A percentile compares a stretch with the other conserved stretches of the same genome.
Evolutionary conservation across 2,329 filamentous ascomycete species (phyloP).

Genomic region (Sarocladium brachiariae): DNA sequence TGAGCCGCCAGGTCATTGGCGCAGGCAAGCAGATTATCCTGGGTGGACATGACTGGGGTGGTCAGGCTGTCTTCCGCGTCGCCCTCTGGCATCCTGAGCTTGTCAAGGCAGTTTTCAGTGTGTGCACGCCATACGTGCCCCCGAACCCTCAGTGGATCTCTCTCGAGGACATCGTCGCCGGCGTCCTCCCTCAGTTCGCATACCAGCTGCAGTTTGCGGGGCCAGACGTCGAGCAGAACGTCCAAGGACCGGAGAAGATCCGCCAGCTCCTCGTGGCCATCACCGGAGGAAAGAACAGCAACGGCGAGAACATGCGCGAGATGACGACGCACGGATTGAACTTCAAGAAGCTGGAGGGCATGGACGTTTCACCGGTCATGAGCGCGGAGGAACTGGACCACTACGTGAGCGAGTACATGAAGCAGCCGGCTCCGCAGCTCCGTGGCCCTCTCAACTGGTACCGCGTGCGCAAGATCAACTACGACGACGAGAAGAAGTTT

Average conservation of each 20-base stretch:
- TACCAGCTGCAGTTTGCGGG: constrained; percentile 81
- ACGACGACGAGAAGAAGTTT: constrained; percentile 59
- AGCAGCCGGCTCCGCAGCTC: constrained; percentile 51
- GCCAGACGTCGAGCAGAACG: constrained; percentile 53
- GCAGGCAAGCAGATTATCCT: constrained; percentile 58
- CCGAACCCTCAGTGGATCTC: constrained; percentile 47
- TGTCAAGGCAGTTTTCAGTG: constrained; percentile 66
- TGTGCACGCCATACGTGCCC: constrained; percentile 69
- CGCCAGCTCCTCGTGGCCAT: constrained; percentile 63
- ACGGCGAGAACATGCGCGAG: constrained; percentile 49
- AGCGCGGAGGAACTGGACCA: constrained; percentile 65
- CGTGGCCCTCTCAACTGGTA: constrained; percentile 88
- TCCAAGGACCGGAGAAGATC: constrained; percentile 55
- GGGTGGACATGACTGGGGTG: constrained; percentile 93
- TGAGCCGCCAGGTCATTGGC: constrained; percentile 51
- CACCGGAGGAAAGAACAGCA: constrained; percentile 58
- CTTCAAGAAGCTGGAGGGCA: constrained; percentile 51
- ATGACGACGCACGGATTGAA: constrained; percentile 53
- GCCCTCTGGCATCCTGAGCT: constrained; percentile 67
- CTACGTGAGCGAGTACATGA: constrained; percentile 67
- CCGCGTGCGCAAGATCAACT: constrained; percentile 65
- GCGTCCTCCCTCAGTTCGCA: constrained; percentile 58
- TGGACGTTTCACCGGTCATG: constrained; percentile 54
- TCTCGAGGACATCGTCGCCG: constrained; percentile 52
- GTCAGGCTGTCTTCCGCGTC: constrained; percentile 66